phyloP scores from a whole-genome alignment of 768 basidiomycete species.

The Phaeotremella skinneri region DNA sequence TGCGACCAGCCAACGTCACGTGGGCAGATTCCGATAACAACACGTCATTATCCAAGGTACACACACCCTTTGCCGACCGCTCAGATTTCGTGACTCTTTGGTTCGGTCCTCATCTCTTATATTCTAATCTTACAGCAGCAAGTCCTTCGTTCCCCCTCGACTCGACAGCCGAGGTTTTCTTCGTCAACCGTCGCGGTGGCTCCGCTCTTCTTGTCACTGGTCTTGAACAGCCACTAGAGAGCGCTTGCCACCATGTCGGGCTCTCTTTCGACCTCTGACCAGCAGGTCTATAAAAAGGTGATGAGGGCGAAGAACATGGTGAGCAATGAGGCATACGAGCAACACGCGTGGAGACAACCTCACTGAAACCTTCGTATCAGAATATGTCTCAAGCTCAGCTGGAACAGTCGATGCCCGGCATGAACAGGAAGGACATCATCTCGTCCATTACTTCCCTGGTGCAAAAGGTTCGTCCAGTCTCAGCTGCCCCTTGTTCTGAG shows the following conservation, averaged over 20 bases:
- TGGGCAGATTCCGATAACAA: too few species aligned
- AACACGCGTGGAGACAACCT: background rate
- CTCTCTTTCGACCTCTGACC: conserved; percentile 34
- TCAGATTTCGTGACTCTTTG: too few species aligned
- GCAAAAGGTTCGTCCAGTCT: conserved; percentile 17
- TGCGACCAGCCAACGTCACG: too few species aligned
- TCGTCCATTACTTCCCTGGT: conserved; percentile 14
- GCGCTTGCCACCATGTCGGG: conserved; percentile 14
- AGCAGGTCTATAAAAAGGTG: conserved; percentile 46
- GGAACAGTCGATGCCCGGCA: conserved; percentile 28
- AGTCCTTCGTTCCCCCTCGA: too few species aligned
- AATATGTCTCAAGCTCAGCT: conserved; percentile 32
- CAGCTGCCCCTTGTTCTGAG: background rate
- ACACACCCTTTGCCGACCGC: too few species aligned
- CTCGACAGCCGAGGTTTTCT: too few species aligned
- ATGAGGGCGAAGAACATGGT: conserved; percentile 36
- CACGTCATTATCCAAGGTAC: too few species aligned
- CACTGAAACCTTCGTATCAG: conserved; percentile 7
- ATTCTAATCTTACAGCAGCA: too few species aligned
- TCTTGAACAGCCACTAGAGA: background rate
- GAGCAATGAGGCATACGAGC: conserved; percentile 1
- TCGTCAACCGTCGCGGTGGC: background rate
- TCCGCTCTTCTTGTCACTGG: background rate
- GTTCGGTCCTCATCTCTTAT: too few species aligned
- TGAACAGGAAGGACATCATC: conserved; percentile 22